Evolutionary conservation across 805 yeast genomes (phyloP).

Genomic region (Pichia paraexigua): DNA sequence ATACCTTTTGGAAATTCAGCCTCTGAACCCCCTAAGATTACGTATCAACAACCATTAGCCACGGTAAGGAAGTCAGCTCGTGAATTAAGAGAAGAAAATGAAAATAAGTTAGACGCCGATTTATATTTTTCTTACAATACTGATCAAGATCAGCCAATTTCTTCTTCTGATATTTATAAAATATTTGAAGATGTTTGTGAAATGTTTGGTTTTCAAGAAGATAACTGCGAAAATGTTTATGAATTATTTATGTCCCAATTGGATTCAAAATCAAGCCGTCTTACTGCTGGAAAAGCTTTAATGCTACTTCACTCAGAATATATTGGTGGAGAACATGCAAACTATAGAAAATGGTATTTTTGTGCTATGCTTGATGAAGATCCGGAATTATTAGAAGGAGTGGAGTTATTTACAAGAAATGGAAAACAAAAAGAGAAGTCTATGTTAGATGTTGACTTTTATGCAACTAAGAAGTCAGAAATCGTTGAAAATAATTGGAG

Average conservation of each 20-base stretch:
- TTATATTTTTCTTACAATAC: conserved; percentile 54
- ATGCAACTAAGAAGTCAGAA: conserved; percentile 35
- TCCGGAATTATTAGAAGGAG: conserved; percentile 49
- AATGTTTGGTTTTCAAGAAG: conserved; percentile 79
- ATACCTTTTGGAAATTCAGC: neutral
- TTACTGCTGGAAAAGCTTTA: conserved; percentile 63
- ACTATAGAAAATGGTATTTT: conserved; percentile 88
- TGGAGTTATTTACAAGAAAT: conserved; percentile 52
- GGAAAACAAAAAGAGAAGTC: conserved; percentile 50
- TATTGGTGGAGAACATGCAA: conserved; percentile 84
- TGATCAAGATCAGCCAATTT: conserved; percentile 64
- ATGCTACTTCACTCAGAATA: conserved; percentile 79
- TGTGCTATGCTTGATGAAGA: conserved; percentile 77
- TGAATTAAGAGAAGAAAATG: conserved; percentile 2
- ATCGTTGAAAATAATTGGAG: conserved; percentile 84
- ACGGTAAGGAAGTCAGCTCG: neutral
- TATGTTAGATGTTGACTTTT: conserved; percentile 16
- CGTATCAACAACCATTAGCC: neutral
- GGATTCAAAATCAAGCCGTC: conserved; percentile 81
- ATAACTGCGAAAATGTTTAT: conserved; percentile 68
- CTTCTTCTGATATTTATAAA: conserved; percentile 51
- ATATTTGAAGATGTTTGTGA: conserved; percentile 52
- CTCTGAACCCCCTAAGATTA: neutral
- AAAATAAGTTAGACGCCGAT: conserved; percentile 17
- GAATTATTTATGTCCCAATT: conserved; percentile 74